Conservation (phyloP, 1,284 basidiomycete species). For the Moniliella sp. region DNA sequence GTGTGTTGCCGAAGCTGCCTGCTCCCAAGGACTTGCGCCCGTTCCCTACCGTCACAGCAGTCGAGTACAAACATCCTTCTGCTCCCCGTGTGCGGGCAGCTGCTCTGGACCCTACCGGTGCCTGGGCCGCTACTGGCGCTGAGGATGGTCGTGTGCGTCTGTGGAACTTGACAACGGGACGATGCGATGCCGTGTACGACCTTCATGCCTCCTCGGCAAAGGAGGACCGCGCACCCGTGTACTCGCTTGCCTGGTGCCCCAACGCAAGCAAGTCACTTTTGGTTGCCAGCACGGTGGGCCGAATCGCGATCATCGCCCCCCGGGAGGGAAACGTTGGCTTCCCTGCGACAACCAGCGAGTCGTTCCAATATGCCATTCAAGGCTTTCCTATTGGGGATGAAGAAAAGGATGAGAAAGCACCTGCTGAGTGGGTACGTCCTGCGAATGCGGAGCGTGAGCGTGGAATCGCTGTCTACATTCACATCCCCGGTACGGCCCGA, state of each 20-base stretch:
- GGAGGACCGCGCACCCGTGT: constrained; percentile 40
- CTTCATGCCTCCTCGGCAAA: constrained; percentile 36
- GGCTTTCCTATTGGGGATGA: constrained; percentile 7
- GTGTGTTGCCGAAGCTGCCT: constrained; percentile 89
- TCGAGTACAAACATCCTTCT: constrained; percentile 73
- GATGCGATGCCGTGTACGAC: constrained; percentile 71
- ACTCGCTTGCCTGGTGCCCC: constrained; percentile 79
- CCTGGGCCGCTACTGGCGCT: constrained; percentile 76
- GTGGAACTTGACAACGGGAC: constrained; percentile 82
- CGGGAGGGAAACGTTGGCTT: constrained; percentile 36
- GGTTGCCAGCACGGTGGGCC: constrained; percentile 54
- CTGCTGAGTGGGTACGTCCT: constrained; percentile 40
- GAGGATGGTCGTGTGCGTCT: constrained; percentile 67
- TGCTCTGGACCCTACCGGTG: constrained; percentile 64
- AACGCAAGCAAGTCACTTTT: constrained; percentile 61
- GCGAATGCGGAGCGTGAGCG: constrained; percentile 37
- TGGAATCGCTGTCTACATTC: constrained; percentile 39
- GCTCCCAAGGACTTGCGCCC: constrained; percentile 73
- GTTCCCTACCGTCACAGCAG: constrained; percentile 96
- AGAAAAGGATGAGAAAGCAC: constrained; percentile 33
- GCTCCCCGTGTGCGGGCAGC: constrained; percentile 73
- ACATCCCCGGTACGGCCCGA: constrained; percentile 51
- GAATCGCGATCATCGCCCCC: constrained; percentile 60
- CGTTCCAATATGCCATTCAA: constrained; percentile 17
- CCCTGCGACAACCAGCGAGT: constrained; percentile 9